Percentiles rank a stretch among this genome's conserved stretches.
Evolutionary conservation across 2,329 filamentous ascomycete species (phyloP).

Genomic region (Botrytis elliptica): DNA sequence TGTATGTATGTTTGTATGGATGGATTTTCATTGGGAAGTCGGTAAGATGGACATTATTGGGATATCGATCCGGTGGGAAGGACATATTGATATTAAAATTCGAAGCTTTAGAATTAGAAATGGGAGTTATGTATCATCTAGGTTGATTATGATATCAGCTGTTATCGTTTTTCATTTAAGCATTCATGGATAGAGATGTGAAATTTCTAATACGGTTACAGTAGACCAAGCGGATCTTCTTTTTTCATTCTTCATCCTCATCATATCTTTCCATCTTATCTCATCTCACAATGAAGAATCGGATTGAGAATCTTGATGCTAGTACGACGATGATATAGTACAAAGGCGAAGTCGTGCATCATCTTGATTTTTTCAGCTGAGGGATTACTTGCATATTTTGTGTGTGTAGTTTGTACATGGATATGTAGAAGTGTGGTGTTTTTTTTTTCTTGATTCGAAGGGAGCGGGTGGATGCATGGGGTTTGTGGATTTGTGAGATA

Average conservation of each 20-base stretch:
- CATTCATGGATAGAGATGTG: not conserved
- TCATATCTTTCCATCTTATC: not conserved
- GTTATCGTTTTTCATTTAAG: not conserved
- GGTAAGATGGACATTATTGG: not conserved
- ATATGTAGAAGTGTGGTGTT: not conserved
- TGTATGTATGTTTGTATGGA: slow-evolving; percentile 7
- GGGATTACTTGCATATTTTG: not conserved
- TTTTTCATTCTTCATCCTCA: not conserved
- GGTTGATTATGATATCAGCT: not conserved
- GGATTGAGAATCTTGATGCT: not conserved
- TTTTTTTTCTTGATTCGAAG: not conserved
- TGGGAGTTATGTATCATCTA: not conserved
- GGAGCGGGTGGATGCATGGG: not conserved
- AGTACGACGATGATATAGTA: not conserved
- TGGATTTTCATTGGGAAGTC: not conserved
- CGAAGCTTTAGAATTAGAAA: not conserved
- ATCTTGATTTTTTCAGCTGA: not conserved
- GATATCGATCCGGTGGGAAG: not conserved
- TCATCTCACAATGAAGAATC: not conserved
- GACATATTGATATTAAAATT: not conserved
- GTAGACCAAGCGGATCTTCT: slow-evolving; percentile 3
- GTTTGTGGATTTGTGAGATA: not conserved
- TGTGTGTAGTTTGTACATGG: not conserved
- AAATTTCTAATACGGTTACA: not conserved
- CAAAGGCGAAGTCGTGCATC: not conserved